Percentiles rank a stretch among this genome's conserved stretches.
Conservation (phyloP, 768 basidiomycete genomes). For the Plicaturopsis crispa region DNA sequence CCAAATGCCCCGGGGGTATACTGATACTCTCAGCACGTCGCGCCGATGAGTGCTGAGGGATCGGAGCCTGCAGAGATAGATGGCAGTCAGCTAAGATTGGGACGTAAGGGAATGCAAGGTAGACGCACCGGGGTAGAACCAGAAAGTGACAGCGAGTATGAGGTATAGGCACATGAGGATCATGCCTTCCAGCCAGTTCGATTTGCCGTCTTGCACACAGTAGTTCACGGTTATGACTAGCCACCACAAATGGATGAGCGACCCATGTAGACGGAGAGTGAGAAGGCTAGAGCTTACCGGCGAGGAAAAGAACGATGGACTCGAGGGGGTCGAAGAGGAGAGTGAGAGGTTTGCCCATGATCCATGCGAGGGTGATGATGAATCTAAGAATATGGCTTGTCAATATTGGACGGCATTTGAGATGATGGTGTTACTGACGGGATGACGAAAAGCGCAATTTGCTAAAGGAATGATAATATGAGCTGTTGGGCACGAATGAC, state of each 20-base stretch:
- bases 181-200: slow-evolving; percentile 87
- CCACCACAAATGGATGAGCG: slow-evolving; percentile 6
- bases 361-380: slow-evolving; percentile 77
- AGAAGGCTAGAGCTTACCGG: slow-evolving; percentile 17
- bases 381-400: slow-evolving; percentile 29
- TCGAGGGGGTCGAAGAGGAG: slow-evolving; percentile 87
- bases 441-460: slow-evolving; percentile 67
- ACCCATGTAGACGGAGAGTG: not conserved
- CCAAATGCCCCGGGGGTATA: no score
- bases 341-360: slow-evolving; percentile 68
- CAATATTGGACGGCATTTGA: not conserved
- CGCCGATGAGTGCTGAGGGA: no score
- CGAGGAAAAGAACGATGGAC: slow-evolving; percentile 28
- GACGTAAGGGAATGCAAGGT: no score
- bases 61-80: no score
- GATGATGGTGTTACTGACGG: slow-evolving; percentile 43
- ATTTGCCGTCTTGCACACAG: slow-evolving; percentile 78
- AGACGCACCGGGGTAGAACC: slow-evolving; percentile 42
- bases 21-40: no score
- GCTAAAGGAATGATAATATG: slow-evolving; percentile 29
- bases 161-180: slow-evolving; percentile 66
- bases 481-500: not conserved
- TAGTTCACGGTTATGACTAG: slow-evolving; percentile 79
- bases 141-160: slow-evolving; percentile 47
- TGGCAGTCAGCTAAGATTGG: no score